Percentiles rank a stretch among this genome's conserved stretches.
Conservation (phyloP, 768 basidiomycete genomes). For the Suillus cothurnatus region DNA sequence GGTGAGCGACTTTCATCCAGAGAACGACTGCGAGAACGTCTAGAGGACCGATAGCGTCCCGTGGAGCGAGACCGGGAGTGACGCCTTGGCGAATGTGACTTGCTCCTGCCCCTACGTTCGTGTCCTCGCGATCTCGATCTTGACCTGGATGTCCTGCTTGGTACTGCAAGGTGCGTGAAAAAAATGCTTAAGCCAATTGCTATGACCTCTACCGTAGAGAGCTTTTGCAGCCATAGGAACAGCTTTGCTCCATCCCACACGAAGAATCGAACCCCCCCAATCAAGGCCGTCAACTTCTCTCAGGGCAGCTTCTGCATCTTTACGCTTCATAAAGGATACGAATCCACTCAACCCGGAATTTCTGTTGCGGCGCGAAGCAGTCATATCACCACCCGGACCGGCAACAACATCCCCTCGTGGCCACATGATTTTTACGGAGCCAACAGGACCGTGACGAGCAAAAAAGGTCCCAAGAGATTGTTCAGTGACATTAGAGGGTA, state of each 20-base stretch:
- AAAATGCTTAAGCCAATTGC: neutral
- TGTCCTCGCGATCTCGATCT: constrained; percentile 36
- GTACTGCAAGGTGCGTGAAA: constrained; percentile 9
- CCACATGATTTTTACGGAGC: constrained; percentile 98
- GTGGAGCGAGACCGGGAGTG: constrained; percentile 37
- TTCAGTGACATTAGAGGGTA: constrained; percentile 87
- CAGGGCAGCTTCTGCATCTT: constrained; percentile 87
- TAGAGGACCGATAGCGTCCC: constrained; percentile 41
- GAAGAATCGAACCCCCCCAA: constrained; percentile 87
- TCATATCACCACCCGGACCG: constrained; percentile 79
- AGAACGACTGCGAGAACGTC: constrained; percentile 54
- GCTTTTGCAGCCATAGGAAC: constrained; percentile 81
- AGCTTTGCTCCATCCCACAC: constrained; percentile 97
- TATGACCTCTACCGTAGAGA: constrained; percentile 66
- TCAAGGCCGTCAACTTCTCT: constrained; percentile 91
- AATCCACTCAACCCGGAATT: constrained; percentile 89
- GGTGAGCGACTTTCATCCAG: constrained; percentile 48
- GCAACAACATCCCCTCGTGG: constrained; percentile 76
- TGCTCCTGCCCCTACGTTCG: constrained; percentile 26
- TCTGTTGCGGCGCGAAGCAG: constrained; percentile 66
- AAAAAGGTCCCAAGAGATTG: constrained; percentile 87
- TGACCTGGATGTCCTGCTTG: constrained; percentile 30
- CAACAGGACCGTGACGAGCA: constrained; percentile 90
- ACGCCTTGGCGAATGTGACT: constrained; percentile 34
- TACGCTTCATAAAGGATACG: constrained; percentile 94